phyloP scores from a whole-genome alignment of 208 protist species.

The Herpetomonas samuelpessoai region DNA sequence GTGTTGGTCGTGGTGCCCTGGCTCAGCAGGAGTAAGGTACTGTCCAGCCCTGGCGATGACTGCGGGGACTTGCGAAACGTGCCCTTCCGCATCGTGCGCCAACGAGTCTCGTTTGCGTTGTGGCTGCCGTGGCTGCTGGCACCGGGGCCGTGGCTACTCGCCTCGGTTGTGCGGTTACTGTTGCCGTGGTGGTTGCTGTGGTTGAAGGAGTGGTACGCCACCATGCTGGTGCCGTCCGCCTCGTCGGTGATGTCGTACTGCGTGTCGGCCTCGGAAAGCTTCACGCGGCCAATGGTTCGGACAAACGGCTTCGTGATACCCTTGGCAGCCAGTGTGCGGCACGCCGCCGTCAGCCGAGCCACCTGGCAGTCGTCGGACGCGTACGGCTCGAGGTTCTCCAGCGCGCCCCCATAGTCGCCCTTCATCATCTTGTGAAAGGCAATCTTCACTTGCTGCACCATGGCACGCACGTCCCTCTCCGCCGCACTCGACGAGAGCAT shows the following conservation, averaged over 20 bases:
- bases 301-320: constrained; percentile 37
- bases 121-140: not conserved
- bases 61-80: too few relatives aligned
- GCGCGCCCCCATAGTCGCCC: constrained; percentile 38
- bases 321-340: constrained; percentile 21
- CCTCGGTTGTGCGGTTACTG: constrained; percentile 3
- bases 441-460: constrained; percentile 27
- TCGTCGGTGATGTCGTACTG: constrained; percentile 15
- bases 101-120: not conserved
- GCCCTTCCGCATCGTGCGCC: too few relatives aligned
- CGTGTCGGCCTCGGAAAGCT: constrained; percentile 15
- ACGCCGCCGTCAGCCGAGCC: constrained; percentile 28
- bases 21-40: too few relatives aligned
- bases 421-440: constrained; percentile 46
- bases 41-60: too few relatives aligned
- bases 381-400: constrained; percentile 22
- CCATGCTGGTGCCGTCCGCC: not conserved
- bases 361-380: constrained; percentile 34
- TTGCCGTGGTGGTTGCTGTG: not conserved
- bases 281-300: constrained; percentile 30
- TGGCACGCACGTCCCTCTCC: constrained; percentile 16
- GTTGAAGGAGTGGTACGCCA: constrained; percentile 6
- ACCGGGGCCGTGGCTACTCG: not conserved
- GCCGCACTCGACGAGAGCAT: constrained; percentile 11
- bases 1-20: too few relatives aligned